Percentiles rank a stretch among this genome's conserved stretches.
Evolutionary conservation across 2,329 filamentous ascomycete genomes (phyloP).

Genomic region (Periconia digitata): DNA sequence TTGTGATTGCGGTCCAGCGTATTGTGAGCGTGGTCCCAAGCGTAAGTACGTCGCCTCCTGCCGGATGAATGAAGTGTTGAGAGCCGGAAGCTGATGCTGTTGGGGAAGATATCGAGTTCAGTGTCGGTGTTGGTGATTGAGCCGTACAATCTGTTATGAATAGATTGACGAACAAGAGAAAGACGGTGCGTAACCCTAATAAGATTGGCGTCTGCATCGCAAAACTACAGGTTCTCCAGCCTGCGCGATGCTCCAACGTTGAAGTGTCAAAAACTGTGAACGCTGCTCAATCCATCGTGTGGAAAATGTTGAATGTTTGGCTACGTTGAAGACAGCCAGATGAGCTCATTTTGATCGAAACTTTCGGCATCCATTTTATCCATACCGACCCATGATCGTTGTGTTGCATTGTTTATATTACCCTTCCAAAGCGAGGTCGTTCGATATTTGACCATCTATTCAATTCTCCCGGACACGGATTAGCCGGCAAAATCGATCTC

Average conservation of each 20-base stretch:
- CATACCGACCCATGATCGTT: background rate
- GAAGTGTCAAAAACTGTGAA: background rate
- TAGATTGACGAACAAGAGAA: constrained; percentile 51
- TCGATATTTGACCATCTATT: background rate
- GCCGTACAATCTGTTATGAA: constrained; percentile 32
- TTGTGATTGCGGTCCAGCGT: constrained; percentile 8
- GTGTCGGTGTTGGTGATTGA: constrained; percentile 1
- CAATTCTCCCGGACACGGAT: background rate
- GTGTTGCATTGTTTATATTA: constrained; percentile 4
- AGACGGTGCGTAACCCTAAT: constrained; percentile 50
- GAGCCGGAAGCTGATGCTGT: background rate
- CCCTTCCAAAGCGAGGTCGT: background rate
- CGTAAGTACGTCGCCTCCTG: constrained; percentile 5
- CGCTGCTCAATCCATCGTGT: background rate
- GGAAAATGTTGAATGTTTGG: background rate
- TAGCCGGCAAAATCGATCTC: background rate
- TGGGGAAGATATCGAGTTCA: constrained; percentile 5
- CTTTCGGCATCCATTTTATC: background rate
- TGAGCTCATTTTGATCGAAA: background rate
- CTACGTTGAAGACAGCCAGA: background rate
- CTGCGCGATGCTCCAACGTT: background rate
- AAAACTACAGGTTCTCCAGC: constrained; percentile 49
- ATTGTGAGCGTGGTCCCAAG: constrained; percentile 14
- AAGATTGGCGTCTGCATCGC: constrained; percentile 67
- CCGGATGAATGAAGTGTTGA: constrained; percentile 14